Conservation (phyloP, 805 yeast genomes). For the Spathaspora hagerdaliae region DNA sequence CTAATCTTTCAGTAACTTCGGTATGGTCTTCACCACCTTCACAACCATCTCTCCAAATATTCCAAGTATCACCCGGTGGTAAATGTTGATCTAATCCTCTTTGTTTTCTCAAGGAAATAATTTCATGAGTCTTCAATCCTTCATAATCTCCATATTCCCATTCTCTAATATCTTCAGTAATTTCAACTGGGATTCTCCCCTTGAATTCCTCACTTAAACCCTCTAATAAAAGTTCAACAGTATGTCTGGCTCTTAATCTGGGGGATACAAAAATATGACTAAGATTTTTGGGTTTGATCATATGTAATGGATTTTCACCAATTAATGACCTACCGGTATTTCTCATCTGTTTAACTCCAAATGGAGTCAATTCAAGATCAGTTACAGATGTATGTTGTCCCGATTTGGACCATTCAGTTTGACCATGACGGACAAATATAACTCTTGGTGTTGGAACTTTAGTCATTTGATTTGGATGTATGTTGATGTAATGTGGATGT, state of each 20-base stretch:
- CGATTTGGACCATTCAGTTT: slow-evolving; percentile 92
- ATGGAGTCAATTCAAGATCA: slow-evolving; percentile 72
- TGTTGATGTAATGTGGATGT: not conserved
- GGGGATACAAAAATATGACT: slow-evolving; percentile 77
- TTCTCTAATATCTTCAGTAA: slow-evolving; percentile 73
- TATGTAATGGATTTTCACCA: slow-evolving; percentile 45
- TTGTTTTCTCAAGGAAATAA: slow-evolving; percentile 50
- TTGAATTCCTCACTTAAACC: slow-evolving; percentile 22
- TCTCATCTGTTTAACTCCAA: slow-evolving; percentile 73
- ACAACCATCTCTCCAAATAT: slow-evolving; percentile 90
- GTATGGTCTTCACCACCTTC: slow-evolving; percentile 77
- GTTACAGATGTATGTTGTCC: slow-evolving; percentile 91
- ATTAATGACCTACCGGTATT: slow-evolving; percentile 71
- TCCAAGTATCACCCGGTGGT: slow-evolving; percentile 50
- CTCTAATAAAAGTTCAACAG: slow-evolving; percentile 60
- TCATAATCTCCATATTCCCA: slow-evolving; percentile 98
- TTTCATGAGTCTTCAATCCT: slow-evolving; percentile 69
- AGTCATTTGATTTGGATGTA: not conserved
- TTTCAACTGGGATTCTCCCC: slow-evolving; percentile 39
- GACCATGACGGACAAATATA: slow-evolving; percentile 77
- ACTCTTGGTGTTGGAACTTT: slow-evolving; percentile 56
- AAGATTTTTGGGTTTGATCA: slow-evolving; percentile 62
- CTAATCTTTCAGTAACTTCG: slow-evolving; percentile 69
- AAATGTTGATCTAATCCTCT: slow-evolving; percentile 46
- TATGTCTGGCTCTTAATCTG: slow-evolving; percentile 71